Base-by-base conservation (phyloP, 1,139 yeast genomes). In the Chernovozyma sophiae-reginae region DNA sequence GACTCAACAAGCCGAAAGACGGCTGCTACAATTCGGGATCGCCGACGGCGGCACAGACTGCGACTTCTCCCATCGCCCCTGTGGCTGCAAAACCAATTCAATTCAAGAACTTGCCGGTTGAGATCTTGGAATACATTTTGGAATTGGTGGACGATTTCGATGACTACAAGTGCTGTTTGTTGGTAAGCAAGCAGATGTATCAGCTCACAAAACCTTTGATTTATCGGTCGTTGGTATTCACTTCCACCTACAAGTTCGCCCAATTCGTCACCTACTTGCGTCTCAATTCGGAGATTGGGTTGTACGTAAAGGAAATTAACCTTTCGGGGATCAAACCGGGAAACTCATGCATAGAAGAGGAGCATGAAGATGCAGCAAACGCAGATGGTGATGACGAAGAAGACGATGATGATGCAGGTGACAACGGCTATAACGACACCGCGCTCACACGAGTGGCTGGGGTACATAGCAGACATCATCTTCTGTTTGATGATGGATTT, bases 191-290 rank as follows among this genome's bases (percentile, higher is more conserved):
- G 41, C 55, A 60, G 20, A 72, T 81, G 45, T 73, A 80, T 50
- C 57, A 54, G 32, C 60, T 75, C n/a, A 67, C 79, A 8, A 77
- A 79, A 47, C 72, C 72, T 2, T 63, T 69, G 25, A 58, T 84
- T 16, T 86, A 84, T 53, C 55, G 62, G 16, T 45, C 59, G n/a
- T 75, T 89, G 12, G 45, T 49, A 13, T 73, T 86, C 47, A 70
- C 76, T 0, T 79, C 92, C 3, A 79, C 89, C 4, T 86, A 81
- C 52, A 62, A 95, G 33, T 74, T 85, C 39, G 92, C 86, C 1
- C 95, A 86, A 56, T 80, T 86, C 51, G 77, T 86, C 8, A 70
- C 89, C 1, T 71, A 79, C 8, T 57, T 86, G 15, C 64, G 84
- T 32, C 62, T 73, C 35, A 74, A 74, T 45, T 68, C 75, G 2